phyloP scores from a whole-genome alignment of 108 stramenopile species.

The Seminavis robusta region DNA sequence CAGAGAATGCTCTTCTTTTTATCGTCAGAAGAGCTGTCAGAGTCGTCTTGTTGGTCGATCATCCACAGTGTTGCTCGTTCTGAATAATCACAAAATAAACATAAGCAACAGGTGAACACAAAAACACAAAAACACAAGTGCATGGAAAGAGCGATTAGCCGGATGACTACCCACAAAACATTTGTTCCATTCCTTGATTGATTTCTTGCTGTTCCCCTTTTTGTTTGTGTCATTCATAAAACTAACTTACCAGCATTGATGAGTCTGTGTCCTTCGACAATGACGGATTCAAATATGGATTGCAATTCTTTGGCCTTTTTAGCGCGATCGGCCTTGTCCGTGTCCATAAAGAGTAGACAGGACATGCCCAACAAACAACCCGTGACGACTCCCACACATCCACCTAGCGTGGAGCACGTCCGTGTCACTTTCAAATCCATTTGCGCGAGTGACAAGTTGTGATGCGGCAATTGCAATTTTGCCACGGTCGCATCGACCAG shows the following conservation, averaged over 20 bases:
- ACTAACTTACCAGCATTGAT: no score
- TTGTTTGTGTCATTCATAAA: no score
- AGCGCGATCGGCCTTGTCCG: slow-evolving; percentile 57
- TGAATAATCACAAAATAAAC: no score
- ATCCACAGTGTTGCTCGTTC: slow-evolving; percentile 60
- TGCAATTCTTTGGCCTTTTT: slow-evolving; percentile 61
- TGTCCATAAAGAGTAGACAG: slow-evolving; percentile 79
- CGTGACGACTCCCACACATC: slow-evolving; percentile 69
- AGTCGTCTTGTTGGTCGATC: slow-evolving; percentile 29
- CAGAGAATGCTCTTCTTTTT: slow-evolving; percentile 39
- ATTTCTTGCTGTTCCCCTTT: no score
- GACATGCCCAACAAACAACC: slow-evolving; percentile 86
- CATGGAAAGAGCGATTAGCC: no score
- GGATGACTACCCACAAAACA: no score
- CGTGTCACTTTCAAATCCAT: slow-evolving; percentile 31
- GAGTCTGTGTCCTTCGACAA: slow-evolving; percentile 39
- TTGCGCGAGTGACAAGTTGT: slow-evolving; percentile 56
- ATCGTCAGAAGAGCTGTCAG: slow-evolving; percentile 4
- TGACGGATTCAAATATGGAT: slow-evolving; percentile 54
- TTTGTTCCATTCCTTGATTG: no score
- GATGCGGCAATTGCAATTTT: slow-evolving; percentile 48
- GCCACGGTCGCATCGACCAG: slow-evolving; percentile 50
- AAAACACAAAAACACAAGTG: no score
- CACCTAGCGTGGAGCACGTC: slow-evolving; percentile 44
- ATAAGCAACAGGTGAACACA: no score